Base-by-base conservation (phyloP, 768 basidiomycete genomes). In the Phaffia australis region DNA sequence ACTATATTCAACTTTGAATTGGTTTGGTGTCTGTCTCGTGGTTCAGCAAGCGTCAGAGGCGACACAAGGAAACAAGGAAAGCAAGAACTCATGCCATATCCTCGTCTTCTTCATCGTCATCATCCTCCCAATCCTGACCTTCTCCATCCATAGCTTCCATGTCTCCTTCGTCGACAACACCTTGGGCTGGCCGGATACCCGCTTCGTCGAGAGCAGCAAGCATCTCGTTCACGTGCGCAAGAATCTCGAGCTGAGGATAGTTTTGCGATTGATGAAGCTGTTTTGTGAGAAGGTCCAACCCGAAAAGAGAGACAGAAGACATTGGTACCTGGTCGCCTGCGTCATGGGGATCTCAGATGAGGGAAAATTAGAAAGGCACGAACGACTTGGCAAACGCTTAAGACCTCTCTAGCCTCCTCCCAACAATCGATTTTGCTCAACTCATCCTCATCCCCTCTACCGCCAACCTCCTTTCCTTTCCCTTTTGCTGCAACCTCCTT, bases 341-440 rank as follows among this genome's bases (percentile, higher is more conserved):
- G 21, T 58, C 52, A 27, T 54, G 18, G 51, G 32, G 30, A 47
- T n/a, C 30, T 42, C 35, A 42, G 11, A 11, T 42, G 11, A 47
- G 49, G 60, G 62, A 15, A 51, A n/a, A n/a, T n/a, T n/a, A n/a
- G 55, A 18, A 19, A 8, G 29, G 27, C 27, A 68, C 67, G 29
- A 42, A 69, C 67, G 14, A 60, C 23, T 7, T 51, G 62, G 29
- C 67, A 69, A 27, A 63, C 58, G 42, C 49, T 69, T 51, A 69
- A 59, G 14, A 32, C 49, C 67, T 69, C 67, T 42, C 67, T 64
- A 9, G 67, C 62, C 58, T 69, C 67, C 60, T 69, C 67, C 67
- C 67, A 69, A 47, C 67, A 69, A n/a, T 69, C 67, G 32, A 57
- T 52, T 56, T 60, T 51, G 23, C 56, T 49, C 32, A 60, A 23